These are phyloP conservation scores for Candida pseudofarinosa DNA, from an alignment of 805 yeast species.

Conservation along the genomic window DNA sequence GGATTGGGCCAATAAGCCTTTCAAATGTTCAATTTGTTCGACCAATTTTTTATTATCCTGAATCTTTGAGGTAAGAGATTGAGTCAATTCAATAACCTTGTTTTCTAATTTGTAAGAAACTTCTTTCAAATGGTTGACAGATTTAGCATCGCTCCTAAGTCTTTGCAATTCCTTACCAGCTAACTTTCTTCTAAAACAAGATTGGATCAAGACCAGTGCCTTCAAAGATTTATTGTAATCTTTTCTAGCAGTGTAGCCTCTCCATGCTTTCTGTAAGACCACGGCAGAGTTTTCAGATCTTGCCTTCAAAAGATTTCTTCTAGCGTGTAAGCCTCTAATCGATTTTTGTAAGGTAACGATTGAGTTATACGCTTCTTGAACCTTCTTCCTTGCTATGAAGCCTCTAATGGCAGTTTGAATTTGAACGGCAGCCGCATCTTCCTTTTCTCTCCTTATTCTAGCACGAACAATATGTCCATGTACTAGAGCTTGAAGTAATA, in stretches of 20 bases:
- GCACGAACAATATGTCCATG: slow-evolving; percentile 61
- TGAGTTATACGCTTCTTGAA: slow-evolving; percentile 30
- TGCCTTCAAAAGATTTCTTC: slow-evolving; percentile 47
- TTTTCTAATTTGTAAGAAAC: slow-evolving; percentile 92
- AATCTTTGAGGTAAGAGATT: slow-evolving; percentile 70
- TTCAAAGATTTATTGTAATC: slow-evolving; percentile 42
- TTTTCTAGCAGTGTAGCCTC: slow-evolving; percentile 63
- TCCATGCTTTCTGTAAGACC: slow-evolving; percentile 66
- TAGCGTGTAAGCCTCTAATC: slow-evolving; percentile 49
- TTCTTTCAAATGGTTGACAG: slow-evolving; percentile 84
- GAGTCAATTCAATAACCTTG: slow-evolving; percentile 95
- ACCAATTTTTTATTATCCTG: slow-evolving; percentile 76
- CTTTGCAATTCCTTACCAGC: slow-evolving; percentile 64
- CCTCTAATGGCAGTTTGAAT: slow-evolving; percentile 71
- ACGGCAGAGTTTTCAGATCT: slow-evolving; percentile 63
- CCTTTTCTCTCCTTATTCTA: slow-evolving; percentile 51
- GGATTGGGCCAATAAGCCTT: slow-evolving; percentile 48
- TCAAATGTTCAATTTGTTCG: slow-evolving; percentile 50
- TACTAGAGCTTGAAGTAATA: slow-evolving; percentile 54
- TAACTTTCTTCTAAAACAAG: slow-evolving; percentile 66
- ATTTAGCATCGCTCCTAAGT: slow-evolving; percentile 83
- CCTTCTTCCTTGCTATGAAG: slow-evolving; percentile 40
- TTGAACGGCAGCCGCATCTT: slow-evolving; percentile 56
- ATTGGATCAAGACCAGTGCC: slow-evolving; percentile 70
- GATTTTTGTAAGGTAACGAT: slow-evolving; percentile 43